phyloP scores from a whole-genome alignment of 352 stramenopile species.

The Phytophthora nicotianae region DNA sequence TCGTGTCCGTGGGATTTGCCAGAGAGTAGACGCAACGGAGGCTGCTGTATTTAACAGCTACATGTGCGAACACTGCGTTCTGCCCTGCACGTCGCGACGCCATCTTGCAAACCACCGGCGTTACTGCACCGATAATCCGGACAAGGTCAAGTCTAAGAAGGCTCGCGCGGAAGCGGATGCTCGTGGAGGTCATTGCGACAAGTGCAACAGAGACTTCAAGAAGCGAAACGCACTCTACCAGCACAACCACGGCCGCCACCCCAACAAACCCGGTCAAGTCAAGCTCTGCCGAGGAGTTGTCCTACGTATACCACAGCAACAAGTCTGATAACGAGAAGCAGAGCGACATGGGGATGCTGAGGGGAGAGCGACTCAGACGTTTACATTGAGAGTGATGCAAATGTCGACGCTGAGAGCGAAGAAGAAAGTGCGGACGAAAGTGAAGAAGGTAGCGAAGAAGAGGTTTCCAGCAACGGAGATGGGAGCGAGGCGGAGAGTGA shows the following conservation, averaged over 20 bases:
- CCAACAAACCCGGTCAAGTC: neutral
- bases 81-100: neutral
- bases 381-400: neutral
- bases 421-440: neutral
- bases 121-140: neutral
- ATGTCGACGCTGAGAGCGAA: neutral
- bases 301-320: too few species aligned
- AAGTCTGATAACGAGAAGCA: too few species aligned
- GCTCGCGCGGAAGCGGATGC: neutral
- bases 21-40: neutral
- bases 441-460: neutral
- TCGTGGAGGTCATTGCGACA: neutral
- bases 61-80: neutral
- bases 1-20: neutral
- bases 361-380: neutral
- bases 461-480: too few species aligned
- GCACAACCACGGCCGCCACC: neutral
- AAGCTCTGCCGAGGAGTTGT: neutral
- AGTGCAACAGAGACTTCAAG: neutral
- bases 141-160: neutral
- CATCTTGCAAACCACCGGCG: neutral
- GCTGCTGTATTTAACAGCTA: neutral
- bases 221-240: neutral
- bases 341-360: neutral
- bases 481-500: too few species aligned